Base-by-base conservation (phyloP, 1,284 basidiomycete species). In the Amylostereum chailletii region DNA sequence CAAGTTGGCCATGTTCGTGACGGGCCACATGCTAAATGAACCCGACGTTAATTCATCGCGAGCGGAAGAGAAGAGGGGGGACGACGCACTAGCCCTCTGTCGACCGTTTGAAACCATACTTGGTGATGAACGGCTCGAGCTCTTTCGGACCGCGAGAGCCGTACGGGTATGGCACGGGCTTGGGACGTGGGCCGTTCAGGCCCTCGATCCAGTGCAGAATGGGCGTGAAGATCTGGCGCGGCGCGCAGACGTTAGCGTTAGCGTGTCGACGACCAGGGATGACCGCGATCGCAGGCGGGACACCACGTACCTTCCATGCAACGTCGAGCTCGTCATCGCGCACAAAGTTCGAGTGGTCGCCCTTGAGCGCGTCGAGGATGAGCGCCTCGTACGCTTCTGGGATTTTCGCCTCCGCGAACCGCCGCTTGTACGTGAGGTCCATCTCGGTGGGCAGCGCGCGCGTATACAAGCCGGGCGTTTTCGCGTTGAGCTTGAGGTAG, bases 171-270 rank as follows among this genome's bases (percentile, higher is more conserved):
- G 75, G 66, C 49, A 82, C 72, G 9, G 90, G 92, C 61, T 71
- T 82, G 51, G 91, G 90, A 26, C 67, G 65, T 45, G 71, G 66
- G 27, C 83, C 83, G 49, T 68, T 66, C 63, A 71, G 73, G 32
- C 90, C 89, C 26, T 94, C 91, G 66, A 94, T 94, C 90, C 90
- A 94, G 72, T 94, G 92, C 55, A 95, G 69, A 63, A 94, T 89
- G 11, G 92, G 92, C 19, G 92, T 95, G 72, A 94, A 95, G 67
- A 95, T 94, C 89, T 91, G 56, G 4, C 46, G 29, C 42, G 44
- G 8, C 32, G 3, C 37, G 42, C 19, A 42, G 42, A 19, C 40
- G 41, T 33, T 36, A 36, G 1, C 26, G 10, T 30, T 11, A 46
- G 32, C 36, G 7, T 37, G 41, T 45, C 30, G 9, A 39, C 27